Base-by-base conservation (phyloP, 2,329 filamentous ascomycete genomes). In the Microdochium trichocladiopsis region DNA sequence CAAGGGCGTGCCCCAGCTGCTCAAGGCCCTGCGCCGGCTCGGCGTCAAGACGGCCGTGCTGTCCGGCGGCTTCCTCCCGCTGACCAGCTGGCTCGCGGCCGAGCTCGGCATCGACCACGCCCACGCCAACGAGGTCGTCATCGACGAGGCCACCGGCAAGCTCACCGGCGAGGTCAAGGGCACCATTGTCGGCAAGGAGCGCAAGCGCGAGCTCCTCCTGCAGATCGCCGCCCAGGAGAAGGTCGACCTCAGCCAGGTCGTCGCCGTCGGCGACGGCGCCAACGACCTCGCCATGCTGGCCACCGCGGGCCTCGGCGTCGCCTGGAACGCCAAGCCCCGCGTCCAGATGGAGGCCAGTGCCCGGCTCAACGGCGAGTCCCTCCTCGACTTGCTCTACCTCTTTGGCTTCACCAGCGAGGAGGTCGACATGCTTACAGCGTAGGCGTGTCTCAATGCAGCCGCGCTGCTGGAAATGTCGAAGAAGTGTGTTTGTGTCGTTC, bases 1-100 rank as follows among this genome's bases (percentile, higher is more conserved):
- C 1, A 83, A 83, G 11, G 94, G 94, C 6, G 92, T 90, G 1
- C 79, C 77, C 18, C 82, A 89, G 57, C 76, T 97, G 18, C 78
- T 95, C 56, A 79, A 71, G 55, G 87, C 85, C 0, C 73, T 99
- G 50, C 91, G 88, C 69, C 76, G 79, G 22, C 72, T 95, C 4
- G 93, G 93, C 8, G 87, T 88, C 69, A 93, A 89, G 71, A 90
- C 91, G 2, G 94, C 92, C 0, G 93, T 99, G 4, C 72, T 96
- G 28, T 95, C 90, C 31, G 94, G 94, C 47, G 94, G 94, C 0
- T 99, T 99, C 70, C 83, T 89, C 57, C 92, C 93, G 0, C 73
- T 97, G 57, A 95, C 94, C 0, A 79, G 83, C 53, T 97, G 92
- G 90, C 80, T 97, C 33, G 91, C 89, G 16, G 76, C 76, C 41